phyloP scores from a whole-genome alignment of 495 filamentous ascomycete genomes.

The Aspergillus affinis region DNA sequence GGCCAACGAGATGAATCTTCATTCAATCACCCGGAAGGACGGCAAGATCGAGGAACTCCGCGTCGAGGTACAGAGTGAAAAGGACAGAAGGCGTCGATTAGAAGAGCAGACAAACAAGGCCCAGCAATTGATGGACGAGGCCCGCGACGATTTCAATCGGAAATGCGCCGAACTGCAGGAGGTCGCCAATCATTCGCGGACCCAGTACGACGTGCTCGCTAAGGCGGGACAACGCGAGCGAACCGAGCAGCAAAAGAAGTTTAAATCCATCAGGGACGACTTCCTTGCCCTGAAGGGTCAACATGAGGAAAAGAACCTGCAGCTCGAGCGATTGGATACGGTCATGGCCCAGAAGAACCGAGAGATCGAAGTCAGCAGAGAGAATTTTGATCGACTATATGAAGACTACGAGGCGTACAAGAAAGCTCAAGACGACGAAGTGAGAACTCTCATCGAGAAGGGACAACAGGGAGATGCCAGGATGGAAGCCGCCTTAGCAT shows the following conservation, averaged over 20 bases:
- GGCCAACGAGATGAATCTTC: constrained; percentile 71
- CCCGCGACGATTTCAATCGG: constrained; percentile 51
- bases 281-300: constrained; percentile 36
- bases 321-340: constrained; percentile 61
- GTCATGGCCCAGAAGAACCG: constrained; percentile 69
- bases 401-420: constrained; percentile 63
- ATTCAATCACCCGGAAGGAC: constrained; percentile 72
- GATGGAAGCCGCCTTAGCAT: constrained; percentile 55
- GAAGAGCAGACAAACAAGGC: constrained; percentile 63
- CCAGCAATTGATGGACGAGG: constrained; percentile 59
- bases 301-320: constrained; percentile 46
- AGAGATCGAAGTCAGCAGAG: constrained; percentile 57
- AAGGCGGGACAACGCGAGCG: constrained; percentile 59
- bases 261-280: constrained; percentile 34
- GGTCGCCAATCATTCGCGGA: constrained; percentile 50
- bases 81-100: constrained; percentile 57
- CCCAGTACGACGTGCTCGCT: constrained; percentile 70
- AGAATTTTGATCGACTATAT: constrained; percentile 59
- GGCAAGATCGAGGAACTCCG: constrained; percentile 76
- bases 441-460: constrained; percentile 55
- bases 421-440: constrained; percentile 56
- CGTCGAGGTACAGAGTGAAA: constrained; percentile 64
- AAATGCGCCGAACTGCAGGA: constrained; percentile 63
- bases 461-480: constrained; percentile 53
- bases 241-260: constrained; percentile 40